phyloP scores from a whole-genome alignment of 192 early-diverging fungal species.

The Entomortierella chlamydospora region DNA sequence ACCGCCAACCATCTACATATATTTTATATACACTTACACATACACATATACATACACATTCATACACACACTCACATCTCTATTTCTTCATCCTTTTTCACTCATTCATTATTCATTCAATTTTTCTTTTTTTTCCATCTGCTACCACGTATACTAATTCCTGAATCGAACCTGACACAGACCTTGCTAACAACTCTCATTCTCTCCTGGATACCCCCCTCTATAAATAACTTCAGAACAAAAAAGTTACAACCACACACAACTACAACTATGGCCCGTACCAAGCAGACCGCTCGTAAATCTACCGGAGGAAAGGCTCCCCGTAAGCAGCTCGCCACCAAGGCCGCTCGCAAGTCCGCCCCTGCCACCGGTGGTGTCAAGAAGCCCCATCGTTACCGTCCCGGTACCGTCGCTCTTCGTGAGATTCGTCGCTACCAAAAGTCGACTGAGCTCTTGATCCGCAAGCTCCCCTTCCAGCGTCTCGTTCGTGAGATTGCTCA shows the following conservation, averaged over 20 bases:
- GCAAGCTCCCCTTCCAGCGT: constrained; percentile 94
- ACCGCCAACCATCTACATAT: neutral
- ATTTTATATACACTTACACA: neutral
- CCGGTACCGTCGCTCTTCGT: constrained; percentile 91
- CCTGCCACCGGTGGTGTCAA: constrained; percentile 95
- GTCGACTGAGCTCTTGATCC: constrained; percentile 94
- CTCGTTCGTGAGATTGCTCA: constrained; percentile 98
- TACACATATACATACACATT: no score
- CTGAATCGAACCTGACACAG: constrained; percentile 33
- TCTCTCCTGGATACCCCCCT: constrained; percentile 36
- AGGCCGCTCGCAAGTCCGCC: constrained; percentile 98
- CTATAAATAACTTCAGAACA: constrained; percentile 78
- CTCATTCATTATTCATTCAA: constrained; percentile 6
- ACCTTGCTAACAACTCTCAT: constrained; percentile 57
- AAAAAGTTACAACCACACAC: constrained; percentile 58
- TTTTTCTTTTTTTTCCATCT: neutral
- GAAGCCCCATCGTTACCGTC: constrained; percentile 89
- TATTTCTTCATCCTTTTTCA: neutral
- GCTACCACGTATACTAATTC: constrained; percentile 55
- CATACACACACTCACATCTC: neutral
- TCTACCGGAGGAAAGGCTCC: constrained; percentile 99
- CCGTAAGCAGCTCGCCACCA: constrained; percentile 96
- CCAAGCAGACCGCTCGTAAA: constrained; percentile 97
- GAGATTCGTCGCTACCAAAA: constrained; percentile 97
- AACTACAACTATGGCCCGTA: constrained; percentile 63